Conservation (phyloP, 164 flowering plant species). For the Chimonanthus praecox region DNA sequence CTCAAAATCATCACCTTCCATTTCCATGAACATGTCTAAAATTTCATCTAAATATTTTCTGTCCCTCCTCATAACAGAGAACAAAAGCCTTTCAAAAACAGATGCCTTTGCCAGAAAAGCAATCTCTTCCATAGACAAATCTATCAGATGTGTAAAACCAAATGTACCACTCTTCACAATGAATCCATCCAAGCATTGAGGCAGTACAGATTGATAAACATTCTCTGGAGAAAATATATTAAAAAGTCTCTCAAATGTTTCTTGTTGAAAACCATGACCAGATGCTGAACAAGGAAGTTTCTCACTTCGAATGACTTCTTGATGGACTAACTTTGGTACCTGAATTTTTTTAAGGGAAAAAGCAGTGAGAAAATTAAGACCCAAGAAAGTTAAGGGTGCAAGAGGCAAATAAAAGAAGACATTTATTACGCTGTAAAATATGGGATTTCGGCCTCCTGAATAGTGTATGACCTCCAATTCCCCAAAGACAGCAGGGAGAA, state of each 20-base stretch:
- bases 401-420: too few species aligned
- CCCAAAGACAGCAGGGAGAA: slow-evolving; percentile 89
- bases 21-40: slow-evolving; percentile 51
- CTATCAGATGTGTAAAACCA: slow-evolving; percentile 80
- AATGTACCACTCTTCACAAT: slow-evolving; percentile 48
- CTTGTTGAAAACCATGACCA: slow-evolving; percentile 14
- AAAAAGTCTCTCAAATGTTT: slow-evolving; percentile 45
- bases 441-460: slow-evolving; percentile 79
- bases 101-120: slow-evolving; percentile 68
- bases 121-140: slow-evolving; percentile 75
- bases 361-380: not conserved
- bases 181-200: slow-evolving; percentile 16
- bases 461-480: slow-evolving; percentile 81
- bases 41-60: slow-evolving; percentile 46
- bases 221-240: slow-evolving; percentile 66
- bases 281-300: slow-evolving; percentile 14
- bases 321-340: slow-evolving; percentile 31
- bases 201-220: slow-evolving; percentile 39
- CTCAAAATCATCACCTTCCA: slow-evolving; percentile 38
- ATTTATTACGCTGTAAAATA: slow-evolving; percentile 54
- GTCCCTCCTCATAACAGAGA: slow-evolving; percentile 57
- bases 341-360: slow-evolving; percentile 2
- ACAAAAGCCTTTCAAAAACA: slow-evolving; percentile 67
- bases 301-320: slow-evolving; percentile 16
- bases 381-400: too few species aligned